These are phyloP conservation scores for Peziza echinospora DNA, from an alignment of 495 filamentous ascomycete species.

Conservation along the genomic window DNA sequence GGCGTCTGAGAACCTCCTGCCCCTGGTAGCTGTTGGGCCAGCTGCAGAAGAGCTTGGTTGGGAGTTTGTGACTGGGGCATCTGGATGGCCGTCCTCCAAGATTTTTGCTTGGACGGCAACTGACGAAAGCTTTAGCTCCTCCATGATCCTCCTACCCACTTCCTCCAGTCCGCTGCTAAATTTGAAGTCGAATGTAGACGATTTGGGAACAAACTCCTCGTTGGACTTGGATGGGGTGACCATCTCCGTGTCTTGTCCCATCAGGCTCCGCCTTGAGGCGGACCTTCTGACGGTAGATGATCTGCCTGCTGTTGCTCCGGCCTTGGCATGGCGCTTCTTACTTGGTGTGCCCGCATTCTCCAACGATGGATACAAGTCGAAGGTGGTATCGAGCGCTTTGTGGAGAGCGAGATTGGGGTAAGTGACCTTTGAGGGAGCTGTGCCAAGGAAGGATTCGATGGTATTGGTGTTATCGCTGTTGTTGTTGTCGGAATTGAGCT, in stretches of 20 bases:
- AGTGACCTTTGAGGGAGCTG: too few relatives aligned
- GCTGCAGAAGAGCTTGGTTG: neutral
- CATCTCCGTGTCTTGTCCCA: neutral
- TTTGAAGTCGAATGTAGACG: conserved; percentile 8
- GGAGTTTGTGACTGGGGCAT: neutral
- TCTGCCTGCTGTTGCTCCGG: neutral
- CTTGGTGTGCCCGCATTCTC: neutral
- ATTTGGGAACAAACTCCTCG: conserved; percentile 4
- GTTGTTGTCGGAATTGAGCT: too few relatives aligned
- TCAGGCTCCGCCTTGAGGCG: neutral
- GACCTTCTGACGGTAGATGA: conserved; percentile 1
- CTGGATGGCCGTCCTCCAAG: neutral
- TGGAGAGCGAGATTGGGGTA: conserved; percentile 2
- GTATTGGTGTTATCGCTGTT: too few relatives aligned
- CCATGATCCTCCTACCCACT: conserved; percentile 9
- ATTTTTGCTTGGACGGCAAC: neutral
- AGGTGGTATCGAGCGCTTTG: neutral
- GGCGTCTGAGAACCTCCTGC: conserved; percentile 10
- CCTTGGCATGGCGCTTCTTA: conserved; percentile 1
- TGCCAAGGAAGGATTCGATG: too few relatives aligned
- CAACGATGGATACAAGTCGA: neutral
- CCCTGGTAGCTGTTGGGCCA: neutral
- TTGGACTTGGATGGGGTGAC: neutral
- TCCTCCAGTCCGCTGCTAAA: conserved; percentile 8
- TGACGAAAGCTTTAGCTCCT: conserved; percentile 3